Percentiles rank a stretch among this genome's conserved stretches.
Evolutionary conservation across 305 asterid species (phyloP).

Genomic region (Coffea humblotiana): DNA sequence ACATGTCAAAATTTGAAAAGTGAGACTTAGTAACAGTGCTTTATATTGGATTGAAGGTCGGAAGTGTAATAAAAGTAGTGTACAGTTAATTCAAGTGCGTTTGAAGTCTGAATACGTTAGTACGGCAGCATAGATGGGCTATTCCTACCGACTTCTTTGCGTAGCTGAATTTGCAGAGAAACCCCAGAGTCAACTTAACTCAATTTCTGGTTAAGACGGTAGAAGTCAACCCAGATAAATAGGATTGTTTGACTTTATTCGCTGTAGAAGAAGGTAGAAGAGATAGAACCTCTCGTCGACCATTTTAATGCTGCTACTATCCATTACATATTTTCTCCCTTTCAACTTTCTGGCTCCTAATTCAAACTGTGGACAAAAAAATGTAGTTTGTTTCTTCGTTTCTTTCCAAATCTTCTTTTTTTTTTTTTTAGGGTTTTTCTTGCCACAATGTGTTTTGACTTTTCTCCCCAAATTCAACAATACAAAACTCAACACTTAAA

Average conservation of each 20-base stretch:
- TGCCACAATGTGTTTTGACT: too few species aligned
- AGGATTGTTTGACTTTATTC: neutral
- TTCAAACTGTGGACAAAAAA: too few species aligned
- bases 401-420: too few species aligned
- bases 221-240: neutral
- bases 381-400: neutral
- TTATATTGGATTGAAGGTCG: too few species aligned
- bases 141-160: neutral
- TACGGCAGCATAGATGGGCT: neutral
- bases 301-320: neutral
- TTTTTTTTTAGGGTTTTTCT: too few species aligned
- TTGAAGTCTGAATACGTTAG: neutral
- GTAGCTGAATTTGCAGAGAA: neutral
- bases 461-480: too few species aligned
- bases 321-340: neutral
- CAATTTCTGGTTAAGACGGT: neutral
- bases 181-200: neutral
- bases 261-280: neutral
- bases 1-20: too few species aligned
- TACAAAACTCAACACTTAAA: too few species aligned
- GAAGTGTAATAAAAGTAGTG: neutral
- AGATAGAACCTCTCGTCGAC: neutral
- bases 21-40: too few species aligned
- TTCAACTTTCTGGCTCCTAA: neutral
- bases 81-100: neutral